Base-by-base conservation (phyloP, 225 moss, liverwort and hornwort species). In the Sphagnum tenellum region DNA sequence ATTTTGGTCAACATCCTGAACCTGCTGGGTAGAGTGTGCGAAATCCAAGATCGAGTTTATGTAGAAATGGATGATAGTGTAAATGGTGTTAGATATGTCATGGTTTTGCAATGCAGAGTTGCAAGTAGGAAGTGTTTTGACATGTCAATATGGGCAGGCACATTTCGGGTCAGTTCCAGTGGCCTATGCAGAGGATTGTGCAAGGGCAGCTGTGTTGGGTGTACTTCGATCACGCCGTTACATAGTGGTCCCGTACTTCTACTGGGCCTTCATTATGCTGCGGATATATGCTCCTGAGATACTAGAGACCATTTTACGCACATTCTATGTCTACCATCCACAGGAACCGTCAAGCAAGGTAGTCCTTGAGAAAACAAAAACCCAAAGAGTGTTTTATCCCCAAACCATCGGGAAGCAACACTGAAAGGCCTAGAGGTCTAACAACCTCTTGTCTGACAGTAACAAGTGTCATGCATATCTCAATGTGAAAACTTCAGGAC, bases 221-320 rank as follows among this genome's bases (percentile, higher is more conserved):
- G 75, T 65, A 14, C 6, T 75, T 3, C 46, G 72, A 66, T 69
- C 77, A 48, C 4, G 44, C 3, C 69, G 74, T 46, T 81, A 81
- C 57, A 74, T 78, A n/a, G 69, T 56, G 8, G 66, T 77, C 29
- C 81, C 77, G 2, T 74, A 64, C 48, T 78, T 65, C 64, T 81
- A 77, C 46, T 67, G 71, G 5, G 65, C 62, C 13, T 75, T 81
- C 10, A 66, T 81, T 47, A 53, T 77, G 50, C 72, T 72, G 64
- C 75, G 78, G 3, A 61, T 72, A 13, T 67, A 77, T 63, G 74
- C 77, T 3, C 77, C 77, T 3, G 81, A 81, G 61, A 64, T 81
- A 6, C 58, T 81, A 12, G 66, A 64, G 52, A 74, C 68, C 71
- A 48, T 46, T 8, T 67, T 78, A 47, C 63, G 57, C 11, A 56